Base-by-base conservation (phyloP, 441 rosid species). In the Biscutella laevigata region DNA sequence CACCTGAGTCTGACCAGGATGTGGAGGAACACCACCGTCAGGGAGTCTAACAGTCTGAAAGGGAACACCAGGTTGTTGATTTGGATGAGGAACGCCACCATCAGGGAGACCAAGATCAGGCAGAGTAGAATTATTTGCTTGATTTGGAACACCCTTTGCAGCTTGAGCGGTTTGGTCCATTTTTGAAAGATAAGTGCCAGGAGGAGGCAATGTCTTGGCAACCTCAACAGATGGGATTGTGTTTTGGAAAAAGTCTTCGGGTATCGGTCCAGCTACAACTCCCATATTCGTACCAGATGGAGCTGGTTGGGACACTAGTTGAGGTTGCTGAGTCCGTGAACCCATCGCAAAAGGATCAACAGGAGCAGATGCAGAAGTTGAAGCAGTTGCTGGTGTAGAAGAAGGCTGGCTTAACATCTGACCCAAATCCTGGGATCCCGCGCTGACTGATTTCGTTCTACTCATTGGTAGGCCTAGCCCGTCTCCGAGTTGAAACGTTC, bases 231-330 rank as follows among this genome's bases (percentile, higher is more conserved):
- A 92, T 11, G 95, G 86, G 57, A 86, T 74, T 42, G 99, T 92
- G 50, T 92, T 77, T 58, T 84, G 89, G 74, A 92, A 92, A 61
- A 92, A 92, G 71, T 88, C 97, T 71, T 88, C 99, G 2, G 99
- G 97, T 45, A 92, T 92, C 16, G 95, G 95, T 42, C 73, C 60
- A 50, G 83, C 74, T 44, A 82, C 50, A 58, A n/a, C n/a, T n/a
- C n/a, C n/a, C n/a, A n/a, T n/a, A n/a, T n/a, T n/a, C n/a, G n/a
- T n/a, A n/a, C 63, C 60, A 34, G 53, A 50, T 38, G 82, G 73
- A 78, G 79, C 69, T 58, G 78, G 74, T 61, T 88, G 89, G 67
- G 78, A 57, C 43, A 33, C 51, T 53, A 66, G 66, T 33, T 60
- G 71, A 43, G 81, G 65, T 22, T 81, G 65, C 49, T 73, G 85